Base-by-base conservation (phyloP, 2,329 filamentous ascomycete genomes). In the Chlorencoelia australis region DNA sequence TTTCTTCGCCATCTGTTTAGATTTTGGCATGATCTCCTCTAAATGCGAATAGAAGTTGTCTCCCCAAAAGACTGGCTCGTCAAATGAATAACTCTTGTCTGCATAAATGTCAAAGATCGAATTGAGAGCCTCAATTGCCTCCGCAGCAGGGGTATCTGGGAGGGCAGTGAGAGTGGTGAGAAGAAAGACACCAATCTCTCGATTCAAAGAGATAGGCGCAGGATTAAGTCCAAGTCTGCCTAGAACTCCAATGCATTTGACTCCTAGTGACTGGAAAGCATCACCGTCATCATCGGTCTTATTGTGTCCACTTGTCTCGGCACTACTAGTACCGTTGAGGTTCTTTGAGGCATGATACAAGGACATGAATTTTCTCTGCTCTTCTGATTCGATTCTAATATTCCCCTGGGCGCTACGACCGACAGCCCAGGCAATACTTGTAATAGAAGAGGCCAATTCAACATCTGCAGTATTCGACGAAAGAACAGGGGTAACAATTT, bases 41-140 rank as follows among this genome's bases (percentile, higher is more conserved):
- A 82, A 59, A 42, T 75, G 72, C 46, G 67, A 64, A 37, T 77
- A 55, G 50, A 82, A 75, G 44, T 64, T 65, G 43, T 75, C 66
- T 47, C 67, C 66, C 71, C 76, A 79, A 56, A 81, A 82, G 2
- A 82, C 75, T 17, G 69, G 65, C 39, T 60, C 63, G 52, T 82
- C 78, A 51, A 69, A 77, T 8, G 65, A 60, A 36, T 62, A 65
- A 9, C 63, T 64, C 54, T 76, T 73, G 51, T 82, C 73, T 17
- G 67, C 71, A 56, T 82, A 82, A 6, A 82, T 66, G 47, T 82
- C 78, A 46, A 79, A 79, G 13, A 82, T 44, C 55, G 79, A 74
- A 57, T 81, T 74, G 28, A 82, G 59, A 11, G 74, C 72, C 58
- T 82, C 77, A 20, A 82, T 66, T 4, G 65, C 64, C 30, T 79